These are phyloP conservation scores for Salix brachista DNA, from an alignment of 345 rosid genomes.

Conservation along the genomic window DNA sequence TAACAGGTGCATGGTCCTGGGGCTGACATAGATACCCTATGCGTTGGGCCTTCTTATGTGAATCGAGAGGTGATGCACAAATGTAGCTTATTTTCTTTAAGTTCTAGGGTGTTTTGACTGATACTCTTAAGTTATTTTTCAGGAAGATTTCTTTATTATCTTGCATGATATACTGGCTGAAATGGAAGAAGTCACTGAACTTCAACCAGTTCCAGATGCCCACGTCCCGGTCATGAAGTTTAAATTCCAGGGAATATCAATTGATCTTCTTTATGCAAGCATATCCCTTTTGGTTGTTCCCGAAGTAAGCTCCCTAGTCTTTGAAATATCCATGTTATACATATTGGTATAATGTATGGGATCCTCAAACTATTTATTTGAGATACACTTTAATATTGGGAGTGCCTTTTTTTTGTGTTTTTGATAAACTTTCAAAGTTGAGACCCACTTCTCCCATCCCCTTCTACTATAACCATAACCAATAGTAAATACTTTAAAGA, in stretches of 20 bases:
- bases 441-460: neutral
- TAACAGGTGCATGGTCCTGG: slow-evolving; percentile 90
- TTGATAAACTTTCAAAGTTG: neutral
- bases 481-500: neutral
- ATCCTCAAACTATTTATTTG: neutral
- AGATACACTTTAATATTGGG: neutral
- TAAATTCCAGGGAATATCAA: slow-evolving; percentile 31
- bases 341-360: neutral
- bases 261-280: slow-evolving; percentile 34
- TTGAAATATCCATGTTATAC: neutral
- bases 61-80: slow-evolving; percentile 61
- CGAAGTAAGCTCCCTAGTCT: slow-evolving; percentile 16
- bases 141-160: slow-evolving; percentile 31
- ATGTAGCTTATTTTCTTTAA: neutral
- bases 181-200: slow-evolving; percentile 30
- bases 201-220: slow-evolving; percentile 31
- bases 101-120: neutral
- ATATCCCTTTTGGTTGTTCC: slow-evolving; percentile 32
- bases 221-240: slow-evolving; percentile 33
- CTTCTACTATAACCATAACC: neutral
- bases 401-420: neutral
- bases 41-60: slow-evolving; percentile 94
- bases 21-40: slow-evolving; percentile 82
- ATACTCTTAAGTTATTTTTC: neutral
- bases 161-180: slow-evolving; percentile 27